phyloP scores from a whole-genome alignment of 805 yeast species.

The Starmerella floricola region DNA sequence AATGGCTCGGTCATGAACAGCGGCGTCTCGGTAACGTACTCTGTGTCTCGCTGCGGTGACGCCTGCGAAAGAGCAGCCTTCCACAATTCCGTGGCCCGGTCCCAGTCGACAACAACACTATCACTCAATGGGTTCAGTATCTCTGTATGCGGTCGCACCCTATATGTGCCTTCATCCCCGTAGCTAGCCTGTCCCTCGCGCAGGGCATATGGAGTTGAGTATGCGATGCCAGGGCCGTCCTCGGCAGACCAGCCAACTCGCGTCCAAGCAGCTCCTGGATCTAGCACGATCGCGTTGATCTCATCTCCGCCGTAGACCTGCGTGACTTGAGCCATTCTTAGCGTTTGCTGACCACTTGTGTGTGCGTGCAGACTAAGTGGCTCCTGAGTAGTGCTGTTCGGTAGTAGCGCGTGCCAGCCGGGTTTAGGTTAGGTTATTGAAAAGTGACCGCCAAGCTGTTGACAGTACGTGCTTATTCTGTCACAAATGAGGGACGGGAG shows the following conservation, averaged over 20 bases:
- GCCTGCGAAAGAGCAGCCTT: constrained; percentile 44
- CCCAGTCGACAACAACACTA: constrained; percentile 53
- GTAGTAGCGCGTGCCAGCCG: too few relatives aligned
- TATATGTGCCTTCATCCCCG: constrained; percentile 21
- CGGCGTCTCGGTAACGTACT: constrained; percentile 50
- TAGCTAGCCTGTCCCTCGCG: constrained; percentile 13
- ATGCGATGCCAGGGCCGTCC: constrained; percentile 64
- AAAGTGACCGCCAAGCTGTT: too few relatives aligned
- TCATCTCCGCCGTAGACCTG: constrained; percentile 45
- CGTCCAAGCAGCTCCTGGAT: constrained; percentile 77
- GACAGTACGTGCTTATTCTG: too few relatives aligned
- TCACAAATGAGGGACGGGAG: too few relatives aligned
- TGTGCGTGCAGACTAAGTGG: too few relatives aligned
- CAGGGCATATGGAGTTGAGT: constrained; percentile 16
- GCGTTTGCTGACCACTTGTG: too few relatives aligned
- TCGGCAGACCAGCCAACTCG: constrained; percentile 89
- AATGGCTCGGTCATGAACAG: constrained; percentile 74
- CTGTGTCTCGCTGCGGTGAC: constrained; percentile 21
- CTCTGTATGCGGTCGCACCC: constrained; percentile 13
- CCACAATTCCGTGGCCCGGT: constrained; percentile 67
- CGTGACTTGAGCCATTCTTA: constrained; percentile 18
- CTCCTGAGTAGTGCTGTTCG: too few relatives aligned
- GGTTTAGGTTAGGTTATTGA: too few relatives aligned
- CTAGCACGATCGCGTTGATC: constrained; percentile 79
- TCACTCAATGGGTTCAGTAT: constrained; percentile 19